A percentile compares a stretch with the other conserved stretches of the same genome.
These are phyloP conservation scores for Penicillium nordicum DNA, from an alignment of 2,329 filamentous ascomycete genomes.

Conservation along the genomic window DNA sequence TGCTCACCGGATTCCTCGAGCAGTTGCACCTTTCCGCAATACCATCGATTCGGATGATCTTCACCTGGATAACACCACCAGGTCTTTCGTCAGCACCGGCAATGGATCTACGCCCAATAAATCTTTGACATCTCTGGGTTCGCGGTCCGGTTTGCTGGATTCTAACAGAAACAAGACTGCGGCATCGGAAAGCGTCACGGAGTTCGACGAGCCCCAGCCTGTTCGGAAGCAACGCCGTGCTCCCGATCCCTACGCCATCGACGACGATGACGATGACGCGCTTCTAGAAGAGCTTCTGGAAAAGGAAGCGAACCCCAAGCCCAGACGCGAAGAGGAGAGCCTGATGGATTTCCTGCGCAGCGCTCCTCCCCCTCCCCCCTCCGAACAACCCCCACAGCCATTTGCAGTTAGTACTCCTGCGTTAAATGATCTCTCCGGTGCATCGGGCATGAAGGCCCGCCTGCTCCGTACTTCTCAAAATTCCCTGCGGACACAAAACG, in stretches of 20 bases:
- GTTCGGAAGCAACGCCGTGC: constrained; percentile 72
- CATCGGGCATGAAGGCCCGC: constrained; percentile 35
- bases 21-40: constrained; percentile 78
- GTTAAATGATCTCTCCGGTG: constrained; percentile 14
- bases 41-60: constrained; percentile 83
- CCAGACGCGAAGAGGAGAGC: constrained; percentile 45
- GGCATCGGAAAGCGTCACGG: constrained; percentile 10
- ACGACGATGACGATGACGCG: constrained; percentile 62
- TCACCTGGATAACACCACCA: constrained; percentile 31
- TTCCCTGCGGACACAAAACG: constrained; percentile 35
- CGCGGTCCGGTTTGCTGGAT: constrained; percentile 65
- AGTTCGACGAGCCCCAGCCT: constrained; percentile 32
- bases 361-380: constrained; percentile 43
- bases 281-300: constrained; percentile 41
- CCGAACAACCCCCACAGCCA: constrained; percentile 32
- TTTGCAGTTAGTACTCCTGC: constrained; percentile 21
- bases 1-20: constrained; percentile 71
- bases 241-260: constrained; percentile 90
- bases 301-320: constrained; percentile 24
- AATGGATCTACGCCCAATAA: constrained; percentile 52
- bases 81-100: constrained; percentile 41
- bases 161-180: constrained; percentile 30
- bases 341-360: constrained; percentile 49
- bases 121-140: constrained; percentile 63
- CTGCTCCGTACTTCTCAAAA: constrained; percentile 33